phyloP scores from a whole-genome alignment of 192 early-diverging fungal species.

The Geranomyces michiganensis region DNA sequence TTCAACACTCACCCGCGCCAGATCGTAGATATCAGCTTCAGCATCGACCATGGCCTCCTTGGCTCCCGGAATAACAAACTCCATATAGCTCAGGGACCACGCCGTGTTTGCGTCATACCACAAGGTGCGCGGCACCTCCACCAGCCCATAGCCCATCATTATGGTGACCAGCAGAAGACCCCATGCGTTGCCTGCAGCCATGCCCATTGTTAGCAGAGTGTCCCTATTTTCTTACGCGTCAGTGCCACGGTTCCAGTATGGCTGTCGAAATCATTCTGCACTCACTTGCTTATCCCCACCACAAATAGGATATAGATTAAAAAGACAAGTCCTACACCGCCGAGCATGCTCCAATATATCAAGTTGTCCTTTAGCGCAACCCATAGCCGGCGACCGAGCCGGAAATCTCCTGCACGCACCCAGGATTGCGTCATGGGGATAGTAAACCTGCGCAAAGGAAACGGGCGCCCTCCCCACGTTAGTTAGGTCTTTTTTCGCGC shows the following conservation, averaged over 20 bases:
- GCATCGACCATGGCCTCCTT: constrained; percentile 86
- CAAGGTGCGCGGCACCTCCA: constrained; percentile 82
- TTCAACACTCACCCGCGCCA: constrained; percentile 47
- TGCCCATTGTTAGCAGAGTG: constrained; percentile 74
- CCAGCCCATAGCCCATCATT: constrained; percentile 92
- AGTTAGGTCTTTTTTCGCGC: neutral
- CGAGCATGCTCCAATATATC: constrained; percentile 76
- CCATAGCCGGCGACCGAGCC: constrained; percentile 65
- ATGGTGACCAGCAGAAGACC: constrained; percentile 85
- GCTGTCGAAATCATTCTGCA: neutral
- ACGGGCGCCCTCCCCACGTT: neutral
- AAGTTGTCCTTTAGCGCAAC: constrained; percentile 80
- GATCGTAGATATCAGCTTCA: constrained; percentile 76
- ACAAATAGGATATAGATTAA: constrained; percentile 72
- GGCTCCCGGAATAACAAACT: constrained; percentile 64
- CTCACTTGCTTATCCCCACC: constrained; percentile 33
- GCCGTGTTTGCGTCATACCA: constrained; percentile 74
- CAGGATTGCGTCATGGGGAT: constrained; percentile 85
- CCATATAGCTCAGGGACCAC: constrained; percentile 66
- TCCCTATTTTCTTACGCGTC: constrained; percentile 56
- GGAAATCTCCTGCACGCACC: constrained; percentile 86
- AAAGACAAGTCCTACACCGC: constrained; percentile 67
- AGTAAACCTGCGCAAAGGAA: constrained; percentile 50
- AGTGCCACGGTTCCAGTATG: neutral
- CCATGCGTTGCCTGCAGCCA: constrained; percentile 94